Evolutionary conservation across 1,284 basidiomycete genomes (phyloP), one percentile per base, ranked within the genome.

Genomic region (Ustilago vetiveriae): DNA sequence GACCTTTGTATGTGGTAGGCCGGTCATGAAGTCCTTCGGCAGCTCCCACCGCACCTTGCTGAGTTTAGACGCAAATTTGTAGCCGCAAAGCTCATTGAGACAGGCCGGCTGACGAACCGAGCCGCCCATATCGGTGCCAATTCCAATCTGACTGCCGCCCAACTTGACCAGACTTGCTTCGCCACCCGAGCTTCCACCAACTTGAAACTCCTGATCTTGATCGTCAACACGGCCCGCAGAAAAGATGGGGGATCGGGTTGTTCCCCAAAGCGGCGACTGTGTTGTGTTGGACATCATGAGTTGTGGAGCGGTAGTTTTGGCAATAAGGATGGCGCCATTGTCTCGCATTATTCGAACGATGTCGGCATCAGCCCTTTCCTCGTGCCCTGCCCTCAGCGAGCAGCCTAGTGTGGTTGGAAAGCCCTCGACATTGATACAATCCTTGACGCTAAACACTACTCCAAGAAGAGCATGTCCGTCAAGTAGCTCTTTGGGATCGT

Each of bases 91-190:
- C 42, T 65, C 53, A 45, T 49, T 60, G 19, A 71, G 47, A 22
- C 40, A 54, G 16, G 67, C 68, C 0, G 75, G 75, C 33, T 76
- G 74, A n/a, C 75, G 53, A 13, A 76, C 54, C 0, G 54, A 64
- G 4, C 75, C 75, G n/a, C 75, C 69, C 57, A 76, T 74, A 26
- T 74, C 72, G 8, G 72, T 67, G 11, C 72, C 75, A 3, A 76
- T 21, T 2, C 74, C 72, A 13, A 75, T 38, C 16, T 58, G 47
- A 26, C 55, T 60, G 6, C 72, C 75, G 9, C 63, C 66, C 13
- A 54, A 19, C 29, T 53, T 49, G 42, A 78, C 54, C 21, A 74
- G 35, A 16, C 49, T 42, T 5, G 70, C 65, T 41, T 78, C 74
- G 35, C 74, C 75, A 10, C 75, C 74, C 13, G 57, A 64, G 19